Conservation (phyloP, 2,329 filamentous ascomycete genomes). For the Hymenoscyphus occultus region DNA sequence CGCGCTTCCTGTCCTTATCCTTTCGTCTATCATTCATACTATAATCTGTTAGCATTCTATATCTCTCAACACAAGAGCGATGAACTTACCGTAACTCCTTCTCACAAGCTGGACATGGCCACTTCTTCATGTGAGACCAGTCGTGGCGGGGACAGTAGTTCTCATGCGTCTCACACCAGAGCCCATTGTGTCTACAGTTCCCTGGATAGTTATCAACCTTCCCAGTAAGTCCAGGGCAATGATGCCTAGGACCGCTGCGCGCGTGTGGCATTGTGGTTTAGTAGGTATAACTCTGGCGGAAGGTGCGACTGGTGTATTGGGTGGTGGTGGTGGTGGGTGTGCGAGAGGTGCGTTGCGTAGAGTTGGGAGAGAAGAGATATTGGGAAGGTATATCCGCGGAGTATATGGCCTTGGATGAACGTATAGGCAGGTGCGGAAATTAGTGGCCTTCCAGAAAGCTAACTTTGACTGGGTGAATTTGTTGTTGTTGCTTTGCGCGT, state of each 20-base stretch:
- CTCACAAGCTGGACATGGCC: conserved; percentile 3
- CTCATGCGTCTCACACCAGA: conserved; percentile 6
- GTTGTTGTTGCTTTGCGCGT: too few species aligned
- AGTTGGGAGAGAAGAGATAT: too few species aligned
- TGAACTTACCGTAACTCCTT: not conserved
- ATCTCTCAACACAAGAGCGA: not conserved
- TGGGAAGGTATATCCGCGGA: too few species aligned
- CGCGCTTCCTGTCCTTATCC: not conserved
- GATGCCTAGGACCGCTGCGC: not conserved
- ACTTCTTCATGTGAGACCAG: conserved; percentile 2
- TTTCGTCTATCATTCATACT: not conserved
- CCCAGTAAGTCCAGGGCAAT: conserved; percentile 7
- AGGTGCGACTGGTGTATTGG: not conserved
- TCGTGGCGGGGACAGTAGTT: conserved; percentile 2
- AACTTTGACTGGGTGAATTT: too few species aligned
- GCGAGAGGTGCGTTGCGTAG: too few species aligned
- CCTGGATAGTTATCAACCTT: not conserved
- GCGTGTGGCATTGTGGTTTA: conserved; percentile 9
- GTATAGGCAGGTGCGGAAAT: too few species aligned
- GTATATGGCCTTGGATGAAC: too few species aligned
- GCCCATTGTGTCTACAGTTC: conserved; percentile 1
- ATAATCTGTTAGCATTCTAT: too few species aligned
- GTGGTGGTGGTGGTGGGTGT: too few species aligned
- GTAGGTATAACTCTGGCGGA: not conserved
- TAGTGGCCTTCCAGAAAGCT: too few species aligned